Base-by-base conservation (phyloP, 202 grass and related monocot species). In the Carex arenaria region DNA sequence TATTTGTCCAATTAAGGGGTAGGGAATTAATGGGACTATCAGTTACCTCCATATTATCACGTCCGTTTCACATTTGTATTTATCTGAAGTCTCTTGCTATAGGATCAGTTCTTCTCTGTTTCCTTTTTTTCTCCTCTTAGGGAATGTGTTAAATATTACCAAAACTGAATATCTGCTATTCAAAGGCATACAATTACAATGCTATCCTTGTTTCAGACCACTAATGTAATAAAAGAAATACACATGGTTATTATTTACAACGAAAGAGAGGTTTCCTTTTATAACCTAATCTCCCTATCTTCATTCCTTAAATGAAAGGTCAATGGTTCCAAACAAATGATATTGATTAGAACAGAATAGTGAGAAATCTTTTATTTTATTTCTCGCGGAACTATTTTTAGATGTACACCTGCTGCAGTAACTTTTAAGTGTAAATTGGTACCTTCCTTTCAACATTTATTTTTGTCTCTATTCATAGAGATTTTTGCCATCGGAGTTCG, bases 401-500 rank as follows among this genome's bases (percentile, higher is more conserved):
- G 5, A 38, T 38, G 36, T 38, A 38, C 36, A 38, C 36, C 4
- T 38, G 36, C 36, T 38, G 4, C 36, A 38, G 36, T 38, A 38
- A 38, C 36, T 38, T 38, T 38, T 38, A 38, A 38, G 26, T 23
- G 23, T 19, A 22, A 53, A 82, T 53, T 26, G 54, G 15, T n/a
- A 82, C 19, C 80, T 53, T 74, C 49, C 2, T 72, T 28, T 7
- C 9, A 38, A 36, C n/a, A 52, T 64, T 17, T 28, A 36, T 30
- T 43, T 31, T 1, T 13, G 5, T 28, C 0, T 15, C 78, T 1
- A 17, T 75, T 64, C 3, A 4, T 79, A 92, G 93, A 89, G 93
- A 84, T 95, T 95, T 67, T 79, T 95, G 86, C 93, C 90, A 45
- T 95, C 93, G 38, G 93, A 95, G 80, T 95, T 90, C 47, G 90